Percentiles rank a stretch among this genome's conserved stretches.
Conservation (phyloP, 257 asterid species). For the Galeopsis tetrahit region DNA sequence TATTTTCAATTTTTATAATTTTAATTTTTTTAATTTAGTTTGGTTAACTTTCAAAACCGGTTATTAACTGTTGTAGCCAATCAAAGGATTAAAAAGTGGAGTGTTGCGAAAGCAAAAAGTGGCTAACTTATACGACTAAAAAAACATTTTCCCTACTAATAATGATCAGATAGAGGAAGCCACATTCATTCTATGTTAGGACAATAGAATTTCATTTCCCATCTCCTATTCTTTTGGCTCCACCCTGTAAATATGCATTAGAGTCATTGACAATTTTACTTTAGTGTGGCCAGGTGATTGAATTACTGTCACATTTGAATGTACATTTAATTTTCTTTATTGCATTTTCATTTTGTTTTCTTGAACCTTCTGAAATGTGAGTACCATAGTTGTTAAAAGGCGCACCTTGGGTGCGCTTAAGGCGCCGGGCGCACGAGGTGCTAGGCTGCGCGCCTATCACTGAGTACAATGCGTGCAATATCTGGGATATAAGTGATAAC, state of each 20-base stretch:
- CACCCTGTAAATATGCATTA: background rate
- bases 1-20: too few relatives aligned
- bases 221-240: background rate
- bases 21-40: too few relatives aligned
- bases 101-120: too few relatives aligned
- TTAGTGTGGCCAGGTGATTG: background rate
- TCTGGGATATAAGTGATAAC: background rate
- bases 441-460: too few relatives aligned
- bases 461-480: background rate
- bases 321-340: background rate
- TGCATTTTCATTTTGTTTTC: background rate
- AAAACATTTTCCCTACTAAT: too few relatives aligned
- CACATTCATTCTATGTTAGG: conserved; percentile 3
- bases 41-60: too few relatives aligned
- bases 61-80: too few relatives aligned
- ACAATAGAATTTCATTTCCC: background rate
- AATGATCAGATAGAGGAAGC: background rate
- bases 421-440: too few relatives aligned
- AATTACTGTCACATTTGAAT: background rate
- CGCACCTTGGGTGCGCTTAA: too few relatives aligned
- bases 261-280: background rate
- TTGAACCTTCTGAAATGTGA: background rate
- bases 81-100: too few relatives aligned
- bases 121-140: too few relatives aligned
- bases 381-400: too few relatives aligned